phyloP scores from a whole-genome alignment of 2,329 filamentous ascomycete species.

The Monosporascus sp. region DNA sequence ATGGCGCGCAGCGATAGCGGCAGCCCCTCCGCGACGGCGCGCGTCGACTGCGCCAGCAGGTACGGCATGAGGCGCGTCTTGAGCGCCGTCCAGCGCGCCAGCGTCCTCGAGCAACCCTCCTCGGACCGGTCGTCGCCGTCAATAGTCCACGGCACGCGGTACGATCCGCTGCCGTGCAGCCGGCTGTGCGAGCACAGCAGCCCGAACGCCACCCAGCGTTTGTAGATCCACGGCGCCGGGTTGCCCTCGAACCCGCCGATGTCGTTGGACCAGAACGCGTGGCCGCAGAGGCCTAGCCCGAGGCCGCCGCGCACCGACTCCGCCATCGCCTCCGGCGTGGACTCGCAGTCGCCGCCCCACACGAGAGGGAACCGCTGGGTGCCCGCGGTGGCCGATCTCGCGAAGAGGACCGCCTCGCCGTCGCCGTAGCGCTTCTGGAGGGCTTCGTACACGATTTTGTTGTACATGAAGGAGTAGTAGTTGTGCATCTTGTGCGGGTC shows the following conservation, averaged over 20 bases:
- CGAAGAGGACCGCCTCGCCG: conserved; percentile 59
- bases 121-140: conserved; percentile 56
- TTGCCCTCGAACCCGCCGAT: conserved; percentile 69
- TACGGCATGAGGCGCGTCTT: conserved; percentile 51
- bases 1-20: conserved; percentile 60
- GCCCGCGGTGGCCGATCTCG: conserved; percentile 61
- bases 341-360: conserved; percentile 74
- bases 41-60: conserved; percentile 39
- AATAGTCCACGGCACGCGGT: conserved; percentile 71
- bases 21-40: conserved; percentile 43
- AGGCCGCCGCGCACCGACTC: conserved; percentile 64
- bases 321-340: conserved; percentile 66
- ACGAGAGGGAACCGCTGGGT: conserved; percentile 64
- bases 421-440: conserved; percentile 48
- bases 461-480: conserved; percentile 70
- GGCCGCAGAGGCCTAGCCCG: conserved; percentile 58
- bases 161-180: conserved; percentile 64
- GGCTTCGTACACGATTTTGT: conserved; percentile 63
- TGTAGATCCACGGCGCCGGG: conserved; percentile 65
- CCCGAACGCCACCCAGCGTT: conserved; percentile 74
- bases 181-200: conserved; percentile 65
- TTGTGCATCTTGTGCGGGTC: conserved; percentile 70
- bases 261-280: conserved; percentile 65
- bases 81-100: conserved; percentile 43
- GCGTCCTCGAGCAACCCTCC: conserved; percentile 46